Evolutionary conservation across 1,284 basidiomycete genomes (phyloP), one percentile per base, ranked within the genome.

Genomic region (Pisolithus thermaeus): DNA sequence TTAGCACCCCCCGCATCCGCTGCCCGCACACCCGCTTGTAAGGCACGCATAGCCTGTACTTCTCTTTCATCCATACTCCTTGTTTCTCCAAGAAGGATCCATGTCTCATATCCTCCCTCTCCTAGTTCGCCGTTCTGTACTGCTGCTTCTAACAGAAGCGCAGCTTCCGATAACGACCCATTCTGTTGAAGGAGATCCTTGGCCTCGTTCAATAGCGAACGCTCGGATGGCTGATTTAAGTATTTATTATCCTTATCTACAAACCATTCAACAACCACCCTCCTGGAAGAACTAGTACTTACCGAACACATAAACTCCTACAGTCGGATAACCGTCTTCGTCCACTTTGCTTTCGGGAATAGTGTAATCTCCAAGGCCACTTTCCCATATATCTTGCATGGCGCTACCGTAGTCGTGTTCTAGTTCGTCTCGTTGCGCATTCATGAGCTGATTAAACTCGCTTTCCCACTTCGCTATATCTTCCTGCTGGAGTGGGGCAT

Each of bases 11-110:
- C 77, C 49, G 77, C 75, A 65, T 85, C 81, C 3, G 81, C 84
- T 52, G 70, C 74, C 61, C 71, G 77, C n/a, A 83, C 83, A 50
- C 81, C 87, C 63, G 88, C 80, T 38, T 73, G 72, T 39, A 90
- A 76, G 4, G 87, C 92, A 53, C 83, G 80, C 77, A 94, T 83
- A 35, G 85, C 83, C 49, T 83, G 75, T 55, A 90, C 80, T 70
- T 96, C 84, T 52, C 87, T 79, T 78, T 99, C 97, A 64, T 99
- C 95, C 88, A 98, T 97, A 45, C 92, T 95, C 59, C 95, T 83
- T 0, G 90, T 90, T 69, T 97, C 91, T 8, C 97, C 97, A 0
- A 99, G 76, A 23, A 96, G 73, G 30, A 95, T 84, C 97, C 97
- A 99, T 0, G 93, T 83, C 65, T 96, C 93, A 51, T 87, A 92